Evolutionary conservation across 345 rosid species (phyloP).

Genomic region (Bruguiera parviflora): DNA sequence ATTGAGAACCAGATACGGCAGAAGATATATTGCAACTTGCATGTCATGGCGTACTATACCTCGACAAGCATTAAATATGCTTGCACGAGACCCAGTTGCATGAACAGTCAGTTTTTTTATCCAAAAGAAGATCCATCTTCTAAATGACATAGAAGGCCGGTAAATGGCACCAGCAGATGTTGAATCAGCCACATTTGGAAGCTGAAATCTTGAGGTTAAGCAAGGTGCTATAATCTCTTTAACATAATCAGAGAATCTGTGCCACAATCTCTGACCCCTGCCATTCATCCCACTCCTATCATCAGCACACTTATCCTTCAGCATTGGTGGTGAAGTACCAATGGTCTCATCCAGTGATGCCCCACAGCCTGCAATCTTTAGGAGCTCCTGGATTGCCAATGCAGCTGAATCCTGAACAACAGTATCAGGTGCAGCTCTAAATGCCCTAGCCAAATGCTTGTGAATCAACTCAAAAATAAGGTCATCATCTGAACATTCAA

Average conservation of each 20-base stretch:
- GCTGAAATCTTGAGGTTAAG: slow-evolving; percentile 92
- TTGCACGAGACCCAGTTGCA: slow-evolving; percentile 84
- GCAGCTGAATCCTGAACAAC: slow-evolving; percentile 93
- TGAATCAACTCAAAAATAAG: slow-evolving; percentile 92
- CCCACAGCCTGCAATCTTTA: slow-evolving; percentile 95
- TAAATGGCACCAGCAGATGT: slow-evolving; percentile 73
- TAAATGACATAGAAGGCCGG: slow-evolving; percentile 86
- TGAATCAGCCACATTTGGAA: slow-evolving; percentile 74
- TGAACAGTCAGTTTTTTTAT: slow-evolving; percentile 75
- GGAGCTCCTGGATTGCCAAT: slow-evolving; percentile 92
- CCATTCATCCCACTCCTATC: slow-evolving; percentile 39
- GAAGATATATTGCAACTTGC: slow-evolving; percentile 83
- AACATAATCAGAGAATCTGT: slow-evolving; percentile 82
- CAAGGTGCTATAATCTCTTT: slow-evolving; percentile 97
- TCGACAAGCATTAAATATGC: slow-evolving; percentile 87
- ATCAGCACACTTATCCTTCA: slow-evolving; percentile 37
- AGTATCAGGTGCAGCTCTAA: slow-evolving; percentile 97
- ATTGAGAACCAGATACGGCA: slow-evolving; percentile 84
- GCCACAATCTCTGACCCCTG: slow-evolving; percentile 94
- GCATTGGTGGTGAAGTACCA: slow-evolving; percentile 36
- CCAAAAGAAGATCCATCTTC: slow-evolving; percentile 92
- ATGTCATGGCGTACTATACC: slow-evolving; percentile 97
- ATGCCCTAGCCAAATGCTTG: slow-evolving; percentile 90
- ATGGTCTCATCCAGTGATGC: slow-evolving; percentile 80
- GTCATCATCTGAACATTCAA: slow-evolving; percentile 98